Evolutionary conservation across 148 eudicot species (phyloP).

Genomic region (Fagopyrum esculentum): DNA sequence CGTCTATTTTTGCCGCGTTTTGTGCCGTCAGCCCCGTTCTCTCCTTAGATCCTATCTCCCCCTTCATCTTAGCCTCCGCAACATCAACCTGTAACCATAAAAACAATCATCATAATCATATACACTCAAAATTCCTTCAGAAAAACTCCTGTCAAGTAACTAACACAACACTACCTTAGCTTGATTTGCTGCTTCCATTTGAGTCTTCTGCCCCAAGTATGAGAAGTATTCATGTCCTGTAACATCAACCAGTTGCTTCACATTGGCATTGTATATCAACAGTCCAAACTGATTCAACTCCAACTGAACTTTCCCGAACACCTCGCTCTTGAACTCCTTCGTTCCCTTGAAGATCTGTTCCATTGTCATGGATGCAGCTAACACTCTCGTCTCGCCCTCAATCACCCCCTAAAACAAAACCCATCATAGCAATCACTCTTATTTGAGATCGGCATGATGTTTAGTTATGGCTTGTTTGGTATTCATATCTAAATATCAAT

Average conservation of each 20-base stretch:
- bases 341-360: constrained; percentile 44
- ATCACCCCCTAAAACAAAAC: constrained; percentile 25
- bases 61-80: constrained; percentile 46
- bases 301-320: constrained; percentile 36
- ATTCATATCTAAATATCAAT: not conserved
- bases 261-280: constrained; percentile 45
- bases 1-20: constrained; percentile 45
- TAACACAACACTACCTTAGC: constrained; percentile 31
- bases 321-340: constrained; percentile 39
- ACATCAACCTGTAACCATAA: constrained; percentile 27
- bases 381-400: constrained; percentile 50
- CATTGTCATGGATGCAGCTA: constrained; percentile 53
- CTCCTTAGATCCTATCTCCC: constrained; percentile 35
- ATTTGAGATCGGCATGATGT: not conserved
- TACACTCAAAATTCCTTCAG: not conserved
- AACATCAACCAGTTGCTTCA: constrained; percentile 47
- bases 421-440: not conserved
- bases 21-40: constrained; percentile 38
- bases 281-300: constrained; percentile 46
- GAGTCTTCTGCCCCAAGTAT: constrained; percentile 49
- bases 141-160: not conserved
- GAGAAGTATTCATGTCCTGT: constrained; percentile 54
- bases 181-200: constrained; percentile 54
- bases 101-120: not conserved
- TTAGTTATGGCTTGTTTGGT: not conserved